Evolutionary conservation across 129 eudicot species (phyloP).

Genomic region (Pseudognaphalium luteoalbum): DNA sequence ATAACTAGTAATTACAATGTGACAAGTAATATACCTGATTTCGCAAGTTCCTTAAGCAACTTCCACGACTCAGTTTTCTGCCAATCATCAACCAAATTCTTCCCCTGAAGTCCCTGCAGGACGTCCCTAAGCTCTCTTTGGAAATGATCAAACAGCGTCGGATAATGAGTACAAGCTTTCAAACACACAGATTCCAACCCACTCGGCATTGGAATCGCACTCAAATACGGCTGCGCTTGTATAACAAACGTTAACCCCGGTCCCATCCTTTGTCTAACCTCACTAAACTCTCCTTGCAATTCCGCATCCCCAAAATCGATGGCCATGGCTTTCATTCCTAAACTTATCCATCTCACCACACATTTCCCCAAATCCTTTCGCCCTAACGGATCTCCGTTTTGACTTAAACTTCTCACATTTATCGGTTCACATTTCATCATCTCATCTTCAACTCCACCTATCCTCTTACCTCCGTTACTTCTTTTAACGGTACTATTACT

Average conservation of each 20-base stretch:
- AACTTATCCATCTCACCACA: conserved; percentile 76
- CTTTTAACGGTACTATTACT: background rate
- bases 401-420: conserved; percentile 41
- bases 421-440: conserved; percentile 11
- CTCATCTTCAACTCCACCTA: conserved; percentile 18
- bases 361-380: conserved; percentile 71
- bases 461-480: background rate
- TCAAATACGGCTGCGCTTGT: conserved; percentile 88
- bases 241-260: conserved; percentile 87
- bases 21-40: conserved; percentile 51
- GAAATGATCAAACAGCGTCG: conserved; percentile 86
- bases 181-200: conserved; percentile 82
- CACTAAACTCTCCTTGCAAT: conserved; percentile 73
- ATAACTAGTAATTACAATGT: background rate
- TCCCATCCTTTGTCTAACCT: conserved; percentile 72
- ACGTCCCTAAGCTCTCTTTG: conserved; percentile 90
- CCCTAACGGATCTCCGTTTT: conserved; percentile 88
- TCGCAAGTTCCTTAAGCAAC: conserved; percentile 78
- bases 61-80: conserved; percentile 76
- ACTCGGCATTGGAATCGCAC: conserved; percentile 80
- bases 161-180: conserved; percentile 89
- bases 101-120: conserved; percentile 51
- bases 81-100: conserved; percentile 51
- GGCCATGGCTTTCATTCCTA: conserved; percentile 95
- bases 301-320: conserved; percentile 68